phyloP scores from a whole-genome alignment of 768 basidiomycete species.

The Asterophora parasitica region DNA sequence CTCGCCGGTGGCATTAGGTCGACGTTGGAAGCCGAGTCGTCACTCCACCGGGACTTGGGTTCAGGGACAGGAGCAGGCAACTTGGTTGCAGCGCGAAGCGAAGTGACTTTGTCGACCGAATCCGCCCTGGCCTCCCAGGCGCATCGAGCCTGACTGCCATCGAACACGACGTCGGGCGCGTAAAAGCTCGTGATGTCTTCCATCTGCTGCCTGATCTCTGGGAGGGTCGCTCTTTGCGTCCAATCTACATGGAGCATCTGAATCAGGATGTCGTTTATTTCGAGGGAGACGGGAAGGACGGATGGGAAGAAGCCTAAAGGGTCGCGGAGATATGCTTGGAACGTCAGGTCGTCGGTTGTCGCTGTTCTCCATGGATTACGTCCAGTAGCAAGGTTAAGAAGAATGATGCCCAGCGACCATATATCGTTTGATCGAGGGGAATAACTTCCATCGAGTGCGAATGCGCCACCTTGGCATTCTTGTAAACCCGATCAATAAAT shows the following conservation, averaged over 20 bases:
- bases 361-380: constrained; percentile 97
- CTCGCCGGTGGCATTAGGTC: background rate
- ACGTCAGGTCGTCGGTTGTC: constrained; percentile 76
- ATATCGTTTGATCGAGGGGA: constrained; percentile 88
- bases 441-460: constrained; percentile 64
- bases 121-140: constrained; percentile 71
- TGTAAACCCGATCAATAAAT: constrained; percentile 17
- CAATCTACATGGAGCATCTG: constrained; percentile 74
- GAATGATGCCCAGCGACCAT: constrained; percentile 95
- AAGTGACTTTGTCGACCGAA: constrained; percentile 29
- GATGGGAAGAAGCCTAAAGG: constrained; percentile 76
- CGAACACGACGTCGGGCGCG: constrained; percentile 69
- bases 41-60: constrained; percentile 19
- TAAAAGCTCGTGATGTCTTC: constrained; percentile 62
- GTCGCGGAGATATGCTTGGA: constrained; percentile 79
- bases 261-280: constrained; percentile 69
- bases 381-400: constrained; percentile 92
- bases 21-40: constrained; percentile 10
- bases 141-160: constrained; percentile 76
- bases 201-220: constrained; percentile 53
- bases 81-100: background rate
- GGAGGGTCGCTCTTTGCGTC: constrained; percentile 44
- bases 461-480: constrained; percentile 86
- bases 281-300: constrained; percentile 75
- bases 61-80: constrained; percentile 1